A percentile compares a stretch with the other conserved stretches of the same genome.
Evolutionary conservation across 2,329 filamentous ascomycete genomes (phyloP).

Genomic region (Colletotrichum simmondsii): DNA sequence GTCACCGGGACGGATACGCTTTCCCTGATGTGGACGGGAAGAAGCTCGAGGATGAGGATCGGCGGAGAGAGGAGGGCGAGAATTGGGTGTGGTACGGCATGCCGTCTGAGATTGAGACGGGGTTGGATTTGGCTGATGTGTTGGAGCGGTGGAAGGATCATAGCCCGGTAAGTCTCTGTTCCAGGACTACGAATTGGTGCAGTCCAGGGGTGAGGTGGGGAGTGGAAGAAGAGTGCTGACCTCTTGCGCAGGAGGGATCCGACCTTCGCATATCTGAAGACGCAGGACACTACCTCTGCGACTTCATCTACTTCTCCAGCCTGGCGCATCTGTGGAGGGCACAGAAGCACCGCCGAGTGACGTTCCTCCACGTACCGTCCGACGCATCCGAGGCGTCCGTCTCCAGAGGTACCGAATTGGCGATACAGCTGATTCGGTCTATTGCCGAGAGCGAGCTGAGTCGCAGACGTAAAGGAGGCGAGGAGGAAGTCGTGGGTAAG

Average conservation of each 20-base stretch:
- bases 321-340: conserved; percentile 66
- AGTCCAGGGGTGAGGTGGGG: too few species aligned
- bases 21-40: conserved; percentile 77
- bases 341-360: conserved; percentile 59
- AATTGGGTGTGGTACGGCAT: conserved; percentile 65
- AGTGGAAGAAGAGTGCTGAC: conserved; percentile 20
- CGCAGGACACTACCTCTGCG: conserved; percentile 79
- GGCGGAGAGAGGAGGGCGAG: conserved; percentile 44
- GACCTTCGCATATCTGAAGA: conserved; percentile 73
- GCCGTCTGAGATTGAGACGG: conserved; percentile 66
- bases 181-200: not conserved
- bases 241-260: conserved; percentile 45
- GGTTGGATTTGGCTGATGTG: conserved; percentile 68
- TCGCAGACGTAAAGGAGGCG: conserved; percentile 20
- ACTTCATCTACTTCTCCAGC: conserved; percentile 81
- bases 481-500: not conserved
- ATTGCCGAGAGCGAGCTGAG: conserved; percentile 63
- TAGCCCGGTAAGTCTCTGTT: conserved; percentile 55
- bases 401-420: conserved; percentile 60
- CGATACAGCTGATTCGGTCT: conserved; percentile 65
- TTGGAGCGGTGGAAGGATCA: conserved; percentile 64
- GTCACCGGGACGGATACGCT: conserved; percentile 77
- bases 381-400: conserved; percentile 62
- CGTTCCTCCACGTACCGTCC: conserved; percentile 80
- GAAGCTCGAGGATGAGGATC: conserved; percentile 61